A percentile compares a stretch with the other conserved stretches of the same genome.
Conservation (phyloP, 176 grass and related monocot genomes). For the Microstegium vimineum region DNA sequence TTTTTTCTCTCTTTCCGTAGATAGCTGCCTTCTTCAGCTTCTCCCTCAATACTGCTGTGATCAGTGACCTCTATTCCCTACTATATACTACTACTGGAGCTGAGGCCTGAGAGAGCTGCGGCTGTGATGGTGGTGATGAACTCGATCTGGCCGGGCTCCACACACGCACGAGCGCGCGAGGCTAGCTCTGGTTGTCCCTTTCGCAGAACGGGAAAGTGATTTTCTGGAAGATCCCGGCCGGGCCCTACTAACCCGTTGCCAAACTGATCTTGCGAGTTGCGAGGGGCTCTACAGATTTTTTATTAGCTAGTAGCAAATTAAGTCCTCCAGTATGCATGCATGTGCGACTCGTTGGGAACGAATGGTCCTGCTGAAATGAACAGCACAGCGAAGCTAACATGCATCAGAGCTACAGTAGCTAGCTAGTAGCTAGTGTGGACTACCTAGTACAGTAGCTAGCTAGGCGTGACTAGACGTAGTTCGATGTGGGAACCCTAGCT, state of each 20-base stretch:
- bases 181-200: neutral
- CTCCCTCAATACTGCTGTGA: neutral
- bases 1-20: neutral
- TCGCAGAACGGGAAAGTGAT: neutral
- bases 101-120: slow-evolving; percentile 6
- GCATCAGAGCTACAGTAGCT: no score
- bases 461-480: no score
- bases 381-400: no score
- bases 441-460: no score
- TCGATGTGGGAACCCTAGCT: neutral
- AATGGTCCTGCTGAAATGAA: neutral
- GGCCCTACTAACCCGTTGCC: neutral
- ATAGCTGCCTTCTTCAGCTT: slow-evolving; percentile 27
- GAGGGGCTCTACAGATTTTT: neutral
- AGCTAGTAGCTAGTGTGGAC: no score
- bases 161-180: neutral
- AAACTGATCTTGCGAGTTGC: neutral
- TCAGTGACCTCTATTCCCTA: neutral
- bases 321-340: neutral
- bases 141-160: slow-evolving; percentile 18
- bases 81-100: neutral
- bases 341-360: neutral
- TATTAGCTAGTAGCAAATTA: neutral
- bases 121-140: neutral
- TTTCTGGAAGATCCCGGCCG: neutral